Percentiles rank a stretch among this genome's conserved stretches.
Evolutionary conservation across 257 asterid species (phyloP).

Genomic region (Perilla frutescens): DNA sequence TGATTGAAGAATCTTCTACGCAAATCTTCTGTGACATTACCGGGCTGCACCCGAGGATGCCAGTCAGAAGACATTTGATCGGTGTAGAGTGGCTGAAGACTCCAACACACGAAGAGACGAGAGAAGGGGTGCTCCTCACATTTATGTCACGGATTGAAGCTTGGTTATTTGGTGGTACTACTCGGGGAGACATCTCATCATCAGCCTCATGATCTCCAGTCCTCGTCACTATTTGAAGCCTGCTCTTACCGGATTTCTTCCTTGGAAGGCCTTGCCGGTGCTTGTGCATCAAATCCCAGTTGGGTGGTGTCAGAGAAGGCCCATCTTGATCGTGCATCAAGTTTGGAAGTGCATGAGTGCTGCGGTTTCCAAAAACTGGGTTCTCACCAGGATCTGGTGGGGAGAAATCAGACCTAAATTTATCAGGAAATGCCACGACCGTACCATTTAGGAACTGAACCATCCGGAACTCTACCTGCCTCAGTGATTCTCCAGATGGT

Average conservation of each 20-base stretch:
- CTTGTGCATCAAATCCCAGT: conserved; percentile 65
- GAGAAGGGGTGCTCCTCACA: conserved; percentile 47
- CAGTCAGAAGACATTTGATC: conserved; percentile 80
- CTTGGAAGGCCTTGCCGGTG: conserved; percentile 63
- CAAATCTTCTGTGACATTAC: conserved; percentile 76
- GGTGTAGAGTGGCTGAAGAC: conserved; percentile 86
- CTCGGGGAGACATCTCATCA: conserved; percentile 97
- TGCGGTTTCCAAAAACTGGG: conserved; percentile 47
- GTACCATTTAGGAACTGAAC: conserved; percentile 82
- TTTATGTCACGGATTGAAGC: conserved; percentile 52
- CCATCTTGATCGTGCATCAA: conserved; percentile 56
- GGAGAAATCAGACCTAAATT: conserved; percentile 77
- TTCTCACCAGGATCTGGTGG: conserved; percentile 66
- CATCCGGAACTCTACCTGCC: conserved; percentile 98
- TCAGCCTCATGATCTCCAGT: conserved; percentile 94
- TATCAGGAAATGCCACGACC: conserved; percentile 70
- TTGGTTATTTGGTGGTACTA: conserved; percentile 47
- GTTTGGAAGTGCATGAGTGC: conserved; percentile 45
- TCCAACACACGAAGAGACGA: conserved; percentile 61
- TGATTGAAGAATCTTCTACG: conserved; percentile 85
- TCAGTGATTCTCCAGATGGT: conserved; percentile 93
- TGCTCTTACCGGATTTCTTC: conserved; percentile 94
- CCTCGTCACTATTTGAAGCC: conserved; percentile 83
- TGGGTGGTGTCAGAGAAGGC: conserved; percentile 54
- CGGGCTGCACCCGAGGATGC: conserved; percentile 85